Evolutionary conservation across 805 yeast species (phyloP).

Genomic region (Wickerhamomyces rabaulensis): DNA sequence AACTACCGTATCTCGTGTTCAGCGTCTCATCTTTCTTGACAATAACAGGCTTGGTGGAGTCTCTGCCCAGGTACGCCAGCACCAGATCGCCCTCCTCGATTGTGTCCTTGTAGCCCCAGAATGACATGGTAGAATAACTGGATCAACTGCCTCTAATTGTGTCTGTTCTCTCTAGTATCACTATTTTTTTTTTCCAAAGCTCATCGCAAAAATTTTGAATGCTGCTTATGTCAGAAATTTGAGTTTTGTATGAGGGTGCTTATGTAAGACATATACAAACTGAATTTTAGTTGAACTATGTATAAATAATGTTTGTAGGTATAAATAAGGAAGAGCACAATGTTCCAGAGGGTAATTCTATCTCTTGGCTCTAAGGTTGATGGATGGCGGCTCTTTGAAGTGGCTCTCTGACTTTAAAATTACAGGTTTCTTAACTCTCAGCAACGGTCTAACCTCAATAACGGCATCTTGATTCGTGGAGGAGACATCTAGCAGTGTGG

Average conservation of each 20-base stretch:
- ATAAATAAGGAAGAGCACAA: no score
- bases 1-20: conserved; percentile 86
- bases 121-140: conserved; percentile 7
- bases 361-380: conserved; percentile 16
- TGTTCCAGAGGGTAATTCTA: not conserved
- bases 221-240: no score
- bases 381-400: conserved; percentile 9
- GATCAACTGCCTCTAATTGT: not conserved
- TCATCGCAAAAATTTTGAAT: conserved; percentile 2
- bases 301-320: no score
- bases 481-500: conserved; percentile 4
- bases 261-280: no score
- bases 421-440: conserved; percentile 5
- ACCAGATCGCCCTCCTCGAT: conserved; percentile 86
- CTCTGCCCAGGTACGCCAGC: conserved; percentile 79
- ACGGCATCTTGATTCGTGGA: conserved; percentile 3
- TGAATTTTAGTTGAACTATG: no score
- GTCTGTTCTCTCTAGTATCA: not conserved
- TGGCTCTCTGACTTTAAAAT: conserved; percentile 10
- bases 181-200: not conserved
- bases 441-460: conserved; percentile 13
- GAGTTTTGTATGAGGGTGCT: no score
- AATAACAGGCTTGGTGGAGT: conserved; percentile 67
- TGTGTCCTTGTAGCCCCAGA: conserved; percentile 53
- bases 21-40: conserved; percentile 55